Conservation (phyloP, 2,329 filamentous ascomycete genomes). For the Talaromyces piceae region DNA sequence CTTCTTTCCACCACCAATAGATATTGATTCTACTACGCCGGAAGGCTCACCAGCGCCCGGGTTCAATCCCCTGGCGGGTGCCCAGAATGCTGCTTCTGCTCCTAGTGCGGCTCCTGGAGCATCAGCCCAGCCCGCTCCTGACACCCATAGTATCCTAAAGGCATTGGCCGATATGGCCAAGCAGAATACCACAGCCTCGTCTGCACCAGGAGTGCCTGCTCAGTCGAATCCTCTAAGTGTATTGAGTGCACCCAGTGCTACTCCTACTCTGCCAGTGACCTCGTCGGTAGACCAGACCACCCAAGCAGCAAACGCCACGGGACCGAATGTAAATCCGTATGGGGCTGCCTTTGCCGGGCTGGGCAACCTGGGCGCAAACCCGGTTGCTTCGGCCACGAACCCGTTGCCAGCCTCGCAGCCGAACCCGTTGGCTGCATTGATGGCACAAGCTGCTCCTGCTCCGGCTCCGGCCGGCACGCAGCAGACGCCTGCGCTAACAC, state of each 20-base stretch:
- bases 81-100: conserved; percentile 15
- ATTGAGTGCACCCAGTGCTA: conserved; percentile 41
- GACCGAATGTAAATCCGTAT: conserved; percentile 53
- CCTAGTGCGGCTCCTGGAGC: conserved; percentile 17
- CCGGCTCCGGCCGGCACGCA: conserved; percentile 22
- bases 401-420: conserved; percentile 30
- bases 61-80: conserved; percentile 31
- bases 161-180: conserved; percentile 74
- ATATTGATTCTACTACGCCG: conserved; percentile 61
- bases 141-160: conserved; percentile 62
- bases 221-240: conserved; percentile 42
- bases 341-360: conserved; percentile 42
- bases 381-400: conserved; percentile 34
- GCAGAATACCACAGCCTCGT: conserved; percentile 54
- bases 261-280: conserved; percentile 27
- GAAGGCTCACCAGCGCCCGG: conserved; percentile 45
- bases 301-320: conserved; percentile 31
- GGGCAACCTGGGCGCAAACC: conserved; percentile 32
- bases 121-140: conserved; percentile 38
- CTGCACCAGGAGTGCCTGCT: conserved; percentile 28
- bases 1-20: conserved; percentile 41
- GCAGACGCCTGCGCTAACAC: conserved; percentile 22
- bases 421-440: conserved; percentile 36
- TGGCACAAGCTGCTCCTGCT: conserved; percentile 30
- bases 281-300: conserved; percentile 40